Base-by-base conservation (phyloP, 345 rosid species). In the Microcos paniculata region DNA sequence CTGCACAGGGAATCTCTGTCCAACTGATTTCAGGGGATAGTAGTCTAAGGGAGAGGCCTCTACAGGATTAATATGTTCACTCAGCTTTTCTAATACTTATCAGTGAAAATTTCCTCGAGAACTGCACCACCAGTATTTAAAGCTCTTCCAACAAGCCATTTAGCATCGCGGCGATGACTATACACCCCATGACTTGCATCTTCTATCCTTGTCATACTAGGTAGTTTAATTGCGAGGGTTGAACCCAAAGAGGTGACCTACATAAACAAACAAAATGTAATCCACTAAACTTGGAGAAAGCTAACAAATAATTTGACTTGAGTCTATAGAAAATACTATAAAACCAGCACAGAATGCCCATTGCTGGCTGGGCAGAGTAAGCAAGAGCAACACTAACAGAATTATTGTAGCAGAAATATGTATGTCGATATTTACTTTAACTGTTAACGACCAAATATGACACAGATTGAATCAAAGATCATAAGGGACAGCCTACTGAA, bases 61-160 rank as follows among this genome's bases (percentile, higher is more conserved):
- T 59, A 6, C 57, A 24, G 94, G 99, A 87, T 90, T 74, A 42
- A 95, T 95, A 71, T 79, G 82, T 78, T 81, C 85, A 53, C 99
- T 95, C 78, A 93, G 80, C 77, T 74, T 82, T 77, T 83, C 87
- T 80, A 95, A 64, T 62, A 90, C 73, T 91, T 87, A 45, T 95
- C 98, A 6, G 87, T 89, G 70, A 95, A 95, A 26, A 89, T 78
- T 77, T 90, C 88, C 76, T 93, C 86, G 57, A 95, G 96, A 80
- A 93, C 93, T 23, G 93, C 98, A 77, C 99, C 99, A 3, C 99
- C 99, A 55, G 98, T 95, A 74, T 95, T 95, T 72, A 98, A 95
- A 79, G 99, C 99, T 78, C 98, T 96, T 77, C 98, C 99, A 18
- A 95, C 99, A 45, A 95, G 96, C 99, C 99, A 95, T 71, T 89